Evolutionary conservation across 2,329 filamentous ascomycete species (phyloP).

Genomic region (Aspergillus uvarum): DNA sequence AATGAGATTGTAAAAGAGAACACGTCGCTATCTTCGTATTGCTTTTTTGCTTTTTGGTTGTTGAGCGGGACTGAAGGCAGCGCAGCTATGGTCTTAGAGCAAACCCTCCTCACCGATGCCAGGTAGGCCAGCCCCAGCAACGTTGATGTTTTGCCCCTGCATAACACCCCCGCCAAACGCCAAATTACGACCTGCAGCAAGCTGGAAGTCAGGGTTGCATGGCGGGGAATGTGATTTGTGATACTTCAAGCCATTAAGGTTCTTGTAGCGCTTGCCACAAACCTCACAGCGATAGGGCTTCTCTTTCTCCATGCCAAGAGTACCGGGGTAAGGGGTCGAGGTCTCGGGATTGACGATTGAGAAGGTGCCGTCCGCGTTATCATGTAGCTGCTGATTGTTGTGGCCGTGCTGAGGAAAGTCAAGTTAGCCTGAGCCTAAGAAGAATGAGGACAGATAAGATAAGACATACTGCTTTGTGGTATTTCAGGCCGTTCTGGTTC

Average conservation of each 20-base stretch:
- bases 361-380: conserved; percentile 95
- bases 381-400: conserved; percentile 92
- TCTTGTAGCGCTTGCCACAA: conserved; percentile 98
- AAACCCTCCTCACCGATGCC: conserved; percentile 48
- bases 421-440: conserved; percentile 25
- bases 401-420: conserved; percentile 68
- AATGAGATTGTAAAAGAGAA: conserved; percentile 19
- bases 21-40: neutral
- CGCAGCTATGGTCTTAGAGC: conserved; percentile 21
- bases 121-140: conserved; percentile 49
- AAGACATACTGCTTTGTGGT: conserved; percentile 64
- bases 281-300: conserved; percentile 97
- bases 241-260: conserved; percentile 97
- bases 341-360: conserved; percentile 98
- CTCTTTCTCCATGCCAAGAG: conserved; percentile 99
- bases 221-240: conserved; percentile 81
- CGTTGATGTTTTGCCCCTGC: conserved; percentile 49
- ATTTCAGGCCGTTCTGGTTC: conserved; percentile 98
- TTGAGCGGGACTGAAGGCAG: neutral
- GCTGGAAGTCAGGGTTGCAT: conserved; percentile 79
- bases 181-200: conserved; percentile 47
- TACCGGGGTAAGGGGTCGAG: conserved; percentile 89
- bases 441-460: conserved; percentile 27
- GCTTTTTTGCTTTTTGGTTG: neutral
- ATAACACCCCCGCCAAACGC: conserved; percentile 45